These are phyloP conservation scores for Comarum palustre DNA, from an alignment of 306 rosid genomes.

Conservation along the genomic window DNA sequence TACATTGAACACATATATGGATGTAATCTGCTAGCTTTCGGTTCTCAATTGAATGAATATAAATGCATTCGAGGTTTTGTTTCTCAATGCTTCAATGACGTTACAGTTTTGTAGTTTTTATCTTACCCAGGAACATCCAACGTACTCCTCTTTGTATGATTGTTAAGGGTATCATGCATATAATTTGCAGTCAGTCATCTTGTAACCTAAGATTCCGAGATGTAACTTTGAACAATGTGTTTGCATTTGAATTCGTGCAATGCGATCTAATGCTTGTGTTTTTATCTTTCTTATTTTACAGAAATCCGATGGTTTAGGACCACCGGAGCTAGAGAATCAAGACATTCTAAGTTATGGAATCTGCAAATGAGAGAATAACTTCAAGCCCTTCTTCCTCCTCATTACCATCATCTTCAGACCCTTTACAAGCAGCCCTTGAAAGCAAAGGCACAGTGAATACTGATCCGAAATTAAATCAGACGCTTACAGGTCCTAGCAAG, in stretches of 20 bases:
- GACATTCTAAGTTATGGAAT: slow-evolving; percentile 29
- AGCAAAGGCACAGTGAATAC: not conserved
- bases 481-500: not conserved
- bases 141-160: not conserved
- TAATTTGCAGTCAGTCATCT: not conserved
- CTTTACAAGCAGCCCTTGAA: not conserved
- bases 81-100: not conserved
- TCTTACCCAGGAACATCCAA: not conserved
- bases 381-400: slow-evolving; percentile 12
- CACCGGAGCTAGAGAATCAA: slow-evolving; percentile 22
- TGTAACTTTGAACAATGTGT: not conserved
- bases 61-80: not conserved
- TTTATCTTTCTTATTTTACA: not conserved
- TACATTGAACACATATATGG: not conserved
- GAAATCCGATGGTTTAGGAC: slow-evolving; percentile 17
- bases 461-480: not conserved
- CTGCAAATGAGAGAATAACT: slow-evolving; percentile 15
- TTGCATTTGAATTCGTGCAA: not conserved
- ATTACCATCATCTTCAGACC: slow-evolving; percentile 20
- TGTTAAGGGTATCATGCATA: not conserved
- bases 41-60: not conserved
- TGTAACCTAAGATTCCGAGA: not conserved
- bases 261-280: not conserved
- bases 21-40: not conserved
- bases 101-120: not conserved